Evolutionary conservation across 2,329 filamentous ascomycete genomes (phyloP), one percentile per base, ranked within the genome.

Genomic region (Aureobasidium musti): DNA sequence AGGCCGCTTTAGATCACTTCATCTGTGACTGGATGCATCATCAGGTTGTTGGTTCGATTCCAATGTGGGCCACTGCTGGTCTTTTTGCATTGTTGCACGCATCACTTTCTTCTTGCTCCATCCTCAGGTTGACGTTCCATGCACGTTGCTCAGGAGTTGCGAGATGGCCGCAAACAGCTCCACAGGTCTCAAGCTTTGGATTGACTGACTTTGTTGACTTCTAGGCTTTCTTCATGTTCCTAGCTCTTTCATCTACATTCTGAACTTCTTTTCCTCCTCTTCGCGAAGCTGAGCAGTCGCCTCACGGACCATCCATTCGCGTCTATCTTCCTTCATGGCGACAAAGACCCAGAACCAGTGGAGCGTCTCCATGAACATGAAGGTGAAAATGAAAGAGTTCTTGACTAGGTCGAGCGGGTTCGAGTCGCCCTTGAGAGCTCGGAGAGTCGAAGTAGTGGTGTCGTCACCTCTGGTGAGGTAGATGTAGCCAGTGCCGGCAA

Each of bases 341-440:
- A 89, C 82, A 83, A 87, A 91, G 28, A 87, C 87, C 92, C 92
- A 97, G 77, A 96, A 92, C 91, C 92, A 97, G 68, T 85, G 84
- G 71, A 91, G 82, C 76, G 91, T 86, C 81, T 97, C 93, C 74
- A 96, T 74, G 73, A 97, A 95, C 10, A 87, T 87, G 78, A 92
- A 95, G 0, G 90, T 88, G 75, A 97, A 96, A 47, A 96, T 86
- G 47, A 96, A 81, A 60, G 91, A 86, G 75, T 96, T 96, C 80
- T 93, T 92, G 72, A 97, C 78, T 28, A 86, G 84, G 69, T 92
- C 89, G 59, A 75, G 83, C 73, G 69, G 72, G 63, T 68, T 75
- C 63, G 56, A 69, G 68, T 69, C 74, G 63, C 66, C 68, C 39
- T 67, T 53, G 45, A 66, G 64, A 52, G 45, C 54, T 66, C 30